These are phyloP conservation scores for Chalaropsis thielavioides DNA, from an alignment of 2,329 filamentous ascomycete species.

Conservation along the genomic window DNA sequence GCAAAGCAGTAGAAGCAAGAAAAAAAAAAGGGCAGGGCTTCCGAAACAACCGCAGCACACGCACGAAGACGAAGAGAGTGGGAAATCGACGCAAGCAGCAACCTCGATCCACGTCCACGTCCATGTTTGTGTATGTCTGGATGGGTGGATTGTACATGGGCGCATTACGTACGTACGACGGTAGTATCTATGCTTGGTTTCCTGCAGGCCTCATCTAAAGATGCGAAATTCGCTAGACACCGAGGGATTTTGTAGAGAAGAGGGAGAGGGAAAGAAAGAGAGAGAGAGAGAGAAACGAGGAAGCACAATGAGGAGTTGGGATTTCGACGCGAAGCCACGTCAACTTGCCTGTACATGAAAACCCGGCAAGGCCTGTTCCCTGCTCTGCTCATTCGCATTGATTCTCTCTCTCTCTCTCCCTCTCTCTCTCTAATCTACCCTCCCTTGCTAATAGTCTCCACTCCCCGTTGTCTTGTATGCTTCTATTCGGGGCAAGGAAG, in stretches of 20 bases:
- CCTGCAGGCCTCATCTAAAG: neutral
- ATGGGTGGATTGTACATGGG: neutral
- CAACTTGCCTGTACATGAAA: neutral
- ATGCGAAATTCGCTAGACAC: slow-evolving; percentile 1
- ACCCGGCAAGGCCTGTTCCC: neutral
- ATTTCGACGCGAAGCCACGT: slow-evolving; percentile 4
- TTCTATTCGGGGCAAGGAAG: neutral
- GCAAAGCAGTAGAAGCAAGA: too few species aligned
- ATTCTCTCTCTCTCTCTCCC: neutral
- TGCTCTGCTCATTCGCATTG: neutral
- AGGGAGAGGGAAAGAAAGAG: neutral
- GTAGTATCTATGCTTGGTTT: neutral
- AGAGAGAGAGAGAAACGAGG: neutral
- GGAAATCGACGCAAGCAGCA: neutral
- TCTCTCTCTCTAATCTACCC: neutral
- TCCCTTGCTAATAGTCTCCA: neutral
- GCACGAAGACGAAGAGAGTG: too few species aligned
- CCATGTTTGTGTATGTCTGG: neutral
- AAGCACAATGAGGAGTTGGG: neutral
- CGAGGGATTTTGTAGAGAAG: neutral
- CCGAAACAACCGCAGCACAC: neutral
- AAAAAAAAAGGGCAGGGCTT: neutral
- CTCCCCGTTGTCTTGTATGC: neutral
- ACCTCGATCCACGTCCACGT: neutral
- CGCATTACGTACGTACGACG: neutral